phyloP scores from a whole-genome alignment of 768 basidiomycete species.

The Pisolithus tinctorius region DNA sequence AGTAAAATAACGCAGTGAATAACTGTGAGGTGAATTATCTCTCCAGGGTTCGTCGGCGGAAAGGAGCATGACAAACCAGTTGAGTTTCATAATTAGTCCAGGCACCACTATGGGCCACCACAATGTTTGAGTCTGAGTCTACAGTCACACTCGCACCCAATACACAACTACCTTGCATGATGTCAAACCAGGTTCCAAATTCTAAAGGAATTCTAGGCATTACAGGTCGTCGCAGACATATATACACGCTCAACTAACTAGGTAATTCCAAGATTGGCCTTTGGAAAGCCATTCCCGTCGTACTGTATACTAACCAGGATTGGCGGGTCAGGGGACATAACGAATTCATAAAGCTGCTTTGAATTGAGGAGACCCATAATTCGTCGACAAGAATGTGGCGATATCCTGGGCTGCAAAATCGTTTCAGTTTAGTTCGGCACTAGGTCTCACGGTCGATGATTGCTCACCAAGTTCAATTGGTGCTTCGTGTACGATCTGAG shows the following conservation, averaged over 20 bases:
- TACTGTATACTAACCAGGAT: too few relatives aligned
- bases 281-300: too few relatives aligned
- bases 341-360: background rate
- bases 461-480: slow-evolving; percentile 24
- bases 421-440: background rate
- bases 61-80: slow-evolving; percentile 46
- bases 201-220: too few relatives aligned
- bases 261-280: too few relatives aligned
- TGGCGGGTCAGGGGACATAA: too few relatives aligned
- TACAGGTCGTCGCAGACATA: too few relatives aligned
- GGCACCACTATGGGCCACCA: too few relatives aligned
- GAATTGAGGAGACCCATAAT: background rate
- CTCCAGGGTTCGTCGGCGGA: slow-evolving; percentile 48
- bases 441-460: background rate
- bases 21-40: slow-evolving; percentile 71
- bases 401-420: slow-evolving; percentile 6
- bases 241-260: too few relatives aligned
- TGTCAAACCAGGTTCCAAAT: too few relatives aligned
- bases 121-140: too few relatives aligned
- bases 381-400: slow-evolving; percentile 17
- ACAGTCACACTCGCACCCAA: too few relatives aligned
- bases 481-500: slow-evolving; percentile 23
- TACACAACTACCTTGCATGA: too few relatives aligned
- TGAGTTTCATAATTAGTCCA: slow-evolving; percentile 51
- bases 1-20: slow-evolving; percentile 43